Percentiles rank a stretch among this genome's conserved stretches.
Conservation (phyloP, 257 asterid species). For the Solanum ossicruentum region DNA sequence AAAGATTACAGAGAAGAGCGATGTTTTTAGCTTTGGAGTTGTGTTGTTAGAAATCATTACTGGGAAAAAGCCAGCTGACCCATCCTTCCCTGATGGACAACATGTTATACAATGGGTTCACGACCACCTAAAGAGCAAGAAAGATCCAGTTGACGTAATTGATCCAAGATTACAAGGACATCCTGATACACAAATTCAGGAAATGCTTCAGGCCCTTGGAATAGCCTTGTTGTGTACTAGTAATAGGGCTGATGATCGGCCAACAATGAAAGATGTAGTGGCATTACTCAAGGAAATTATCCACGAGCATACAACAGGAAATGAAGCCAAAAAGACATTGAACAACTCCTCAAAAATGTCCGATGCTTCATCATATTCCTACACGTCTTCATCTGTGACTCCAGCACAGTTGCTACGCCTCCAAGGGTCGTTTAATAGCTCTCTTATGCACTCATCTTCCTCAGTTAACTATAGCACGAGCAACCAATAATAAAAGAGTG, state of each 20-base stretch:
- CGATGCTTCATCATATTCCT: conserved; percentile 17
- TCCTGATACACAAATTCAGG: conserved; percentile 64
- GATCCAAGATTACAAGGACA: conserved; percentile 64
- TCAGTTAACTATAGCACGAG: conserved; percentile 31
- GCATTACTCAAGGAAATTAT: conserved; percentile 60
- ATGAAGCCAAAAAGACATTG: conserved; percentile 34
- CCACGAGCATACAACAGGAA: conserved; percentile 27
- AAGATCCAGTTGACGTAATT: conserved; percentile 41
- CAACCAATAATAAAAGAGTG: conserved; percentile 3
- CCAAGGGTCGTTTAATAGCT: conserved; percentile 52
- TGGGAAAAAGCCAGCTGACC: conserved; percentile 60
- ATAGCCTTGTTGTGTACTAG: conserved; percentile 74
- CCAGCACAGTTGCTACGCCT: conserved; percentile 44
- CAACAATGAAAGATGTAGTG: conserved; percentile 73
- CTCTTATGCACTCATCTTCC: conserved; percentile 49
- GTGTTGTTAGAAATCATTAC: conserved; percentile 63
- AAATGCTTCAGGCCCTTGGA: conserved; percentile 79
- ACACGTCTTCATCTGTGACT: conserved; percentile 41
- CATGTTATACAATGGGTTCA: conserved; percentile 73
- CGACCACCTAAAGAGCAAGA: conserved; percentile 41
- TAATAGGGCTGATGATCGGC: conserved; percentile 57
- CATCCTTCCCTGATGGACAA: conserved; percentile 57
- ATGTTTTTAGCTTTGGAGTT: conserved; percentile 72
- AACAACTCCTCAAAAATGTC: conserved; percentile 9
- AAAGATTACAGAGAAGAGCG: conserved; percentile 59